These are phyloP conservation scores for Cladosporium austrohemisphaericum DNA, from an alignment of 2,329 filamentous ascomycete species.

Conservation along the genomic window DNA sequence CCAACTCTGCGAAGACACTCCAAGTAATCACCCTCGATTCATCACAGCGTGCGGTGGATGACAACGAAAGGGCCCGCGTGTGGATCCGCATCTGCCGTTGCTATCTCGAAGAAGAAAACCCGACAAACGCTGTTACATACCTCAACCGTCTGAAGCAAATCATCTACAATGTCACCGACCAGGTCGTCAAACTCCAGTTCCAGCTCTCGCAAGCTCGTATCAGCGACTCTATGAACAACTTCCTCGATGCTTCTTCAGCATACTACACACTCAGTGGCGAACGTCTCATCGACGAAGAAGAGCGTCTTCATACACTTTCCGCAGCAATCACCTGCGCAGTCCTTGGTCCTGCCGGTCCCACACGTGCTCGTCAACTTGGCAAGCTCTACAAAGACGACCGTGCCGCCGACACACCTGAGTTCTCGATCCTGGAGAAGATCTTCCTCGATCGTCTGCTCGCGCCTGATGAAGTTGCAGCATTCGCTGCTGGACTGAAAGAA, in stretches of 20 bases:
- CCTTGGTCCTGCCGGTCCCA: conserved; percentile 83
- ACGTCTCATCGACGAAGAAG: conserved; percentile 74
- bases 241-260: conserved; percentile 79
- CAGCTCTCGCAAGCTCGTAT: conserved; percentile 89
- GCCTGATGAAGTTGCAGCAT: conserved; percentile 78
- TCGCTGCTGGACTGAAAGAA: conserved; percentile 72
- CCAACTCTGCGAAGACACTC: conserved; percentile 70
- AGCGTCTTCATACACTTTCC: conserved; percentile 77
- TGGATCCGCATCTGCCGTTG: conserved; percentile 95
- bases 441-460: conserved; percentile 83
- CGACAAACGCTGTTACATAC: conserved; percentile 76
- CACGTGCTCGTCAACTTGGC: conserved; percentile 73
- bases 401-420: conserved; percentile 69
- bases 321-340: conserved; percentile 91
- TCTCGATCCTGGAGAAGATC: conserved; percentile 92
- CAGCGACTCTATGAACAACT: conserved; percentile 82
- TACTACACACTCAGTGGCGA: conserved; percentile 86
- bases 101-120: conserved; percentile 91
- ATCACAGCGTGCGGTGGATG: conserved; percentile 77
- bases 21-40: conserved; percentile 84
- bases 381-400: conserved; percentile 93
- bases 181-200: conserved; percentile 76
- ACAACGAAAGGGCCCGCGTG: conserved; percentile 75
- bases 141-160: conserved; percentile 95
- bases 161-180: conserved; percentile 72